Percentiles rank a stretch among this genome's conserved stretches.
Conservation (phyloP, 1,284 basidiomycete species). For the Ceratobasidium sp. region DNA sequence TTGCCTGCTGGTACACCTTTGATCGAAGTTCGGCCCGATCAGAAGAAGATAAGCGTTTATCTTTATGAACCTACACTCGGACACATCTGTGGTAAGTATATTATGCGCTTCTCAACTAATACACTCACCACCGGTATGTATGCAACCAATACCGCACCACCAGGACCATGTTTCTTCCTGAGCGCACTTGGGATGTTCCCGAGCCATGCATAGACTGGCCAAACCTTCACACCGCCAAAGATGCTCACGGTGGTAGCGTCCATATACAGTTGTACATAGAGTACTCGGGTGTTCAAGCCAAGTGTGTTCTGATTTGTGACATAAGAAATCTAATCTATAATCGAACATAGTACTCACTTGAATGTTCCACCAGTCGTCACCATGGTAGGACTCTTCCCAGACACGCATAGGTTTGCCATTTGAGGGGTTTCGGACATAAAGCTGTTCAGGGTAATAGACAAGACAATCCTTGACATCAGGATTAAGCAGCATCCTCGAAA, state of each 20-base stretch:
- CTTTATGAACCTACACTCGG: too few relatives aligned
- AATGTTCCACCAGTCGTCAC: neutral
- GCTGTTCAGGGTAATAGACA: neutral
- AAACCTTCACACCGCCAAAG: neutral
- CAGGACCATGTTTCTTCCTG: neutral
- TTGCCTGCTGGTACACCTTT: neutral
- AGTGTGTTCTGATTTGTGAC: too few relatives aligned
- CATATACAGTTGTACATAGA: neutral
- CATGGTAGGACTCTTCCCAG: neutral
- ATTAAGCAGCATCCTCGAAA: neutral
- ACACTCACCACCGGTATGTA: neutral
- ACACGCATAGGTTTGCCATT: neutral
- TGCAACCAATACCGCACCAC: neutral
- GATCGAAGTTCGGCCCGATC: neutral
- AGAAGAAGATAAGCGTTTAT: too few relatives aligned
- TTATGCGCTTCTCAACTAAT: too few relatives aligned
- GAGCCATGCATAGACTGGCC: neutral
- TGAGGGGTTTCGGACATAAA: neutral
- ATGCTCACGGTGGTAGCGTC: neutral
- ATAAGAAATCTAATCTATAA: too few relatives aligned
- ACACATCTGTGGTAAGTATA: too few relatives aligned
- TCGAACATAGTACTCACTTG: neutral
- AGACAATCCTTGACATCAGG: neutral
- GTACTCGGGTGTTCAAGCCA: neutral
- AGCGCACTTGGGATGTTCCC: neutral